These are phyloP conservation scores for Candida xiaguanensis DNA, from an alignment of 805 yeast genomes.

Conservation along the genomic window DNA sequence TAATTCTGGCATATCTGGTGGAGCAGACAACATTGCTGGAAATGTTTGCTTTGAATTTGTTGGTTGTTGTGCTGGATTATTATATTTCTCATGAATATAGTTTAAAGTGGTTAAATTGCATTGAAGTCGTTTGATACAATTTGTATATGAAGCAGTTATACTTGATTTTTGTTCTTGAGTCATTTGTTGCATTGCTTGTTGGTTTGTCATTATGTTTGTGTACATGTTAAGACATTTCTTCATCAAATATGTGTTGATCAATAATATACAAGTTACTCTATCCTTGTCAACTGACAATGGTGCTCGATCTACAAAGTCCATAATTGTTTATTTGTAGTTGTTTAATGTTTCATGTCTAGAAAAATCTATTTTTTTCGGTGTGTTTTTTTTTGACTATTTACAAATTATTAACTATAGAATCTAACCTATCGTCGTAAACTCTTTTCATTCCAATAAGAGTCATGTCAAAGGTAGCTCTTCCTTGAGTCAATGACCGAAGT, in stretches of 20 bases:
- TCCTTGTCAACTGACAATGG: conserved; percentile 27
- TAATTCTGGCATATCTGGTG: conserved; percentile 53
- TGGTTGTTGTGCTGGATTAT: conserved; percentile 22
- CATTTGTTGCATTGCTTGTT: conserved; percentile 27
- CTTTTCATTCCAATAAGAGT: conserved; percentile 68
- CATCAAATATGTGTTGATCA: conserved; percentile 41
- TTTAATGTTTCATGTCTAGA: conserved; percentile 2
- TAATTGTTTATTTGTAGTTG: not conserved
- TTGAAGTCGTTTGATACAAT: conserved; percentile 38
- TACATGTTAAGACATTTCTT: conserved; percentile 37
- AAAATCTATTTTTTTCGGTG: not conserved
- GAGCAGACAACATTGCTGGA: conserved; percentile 53
- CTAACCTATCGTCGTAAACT: conserved; percentile 49
- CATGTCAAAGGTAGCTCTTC: conserved; percentile 83
- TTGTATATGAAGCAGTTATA: conserved; percentile 34
- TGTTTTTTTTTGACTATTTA: not conserved
- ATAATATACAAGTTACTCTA: conserved; percentile 38
- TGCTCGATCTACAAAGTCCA: conserved; percentile 9
- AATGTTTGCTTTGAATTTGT: conserved; percentile 27
- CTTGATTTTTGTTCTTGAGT: conserved; percentile 29
- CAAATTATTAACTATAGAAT: conserved; percentile 7
- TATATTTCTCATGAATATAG: conserved; percentile 36
- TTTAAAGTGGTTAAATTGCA: conserved; percentile 40
- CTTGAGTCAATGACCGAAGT: conserved; percentile 81
- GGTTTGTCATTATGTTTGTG: conserved; percentile 32